A percentile compares a stretch with the other conserved stretches of the same genome.
Evolutionary conservation across 805 yeast species (phyloP).

Genomic region (Brettanomyces bruxellensis): DNA sequence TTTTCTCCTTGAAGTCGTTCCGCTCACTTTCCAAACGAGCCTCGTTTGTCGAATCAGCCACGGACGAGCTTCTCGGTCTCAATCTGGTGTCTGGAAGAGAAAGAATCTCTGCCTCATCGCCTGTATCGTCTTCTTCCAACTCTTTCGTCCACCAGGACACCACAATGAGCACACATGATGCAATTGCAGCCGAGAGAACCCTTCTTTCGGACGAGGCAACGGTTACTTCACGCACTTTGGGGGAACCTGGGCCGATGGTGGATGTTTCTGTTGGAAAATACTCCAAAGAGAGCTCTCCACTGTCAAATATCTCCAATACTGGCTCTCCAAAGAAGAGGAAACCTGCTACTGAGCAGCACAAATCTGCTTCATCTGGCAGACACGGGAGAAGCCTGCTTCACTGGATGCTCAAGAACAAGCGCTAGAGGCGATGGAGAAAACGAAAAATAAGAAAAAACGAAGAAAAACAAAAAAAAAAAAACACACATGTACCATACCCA

Average conservation of each 20-base stretch:
- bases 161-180: no score
- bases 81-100: background rate
- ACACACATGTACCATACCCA: no score
- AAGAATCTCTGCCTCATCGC: background rate
- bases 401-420: slow-evolving; percentile 6
- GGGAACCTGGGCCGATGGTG: slow-evolving; percentile 29
- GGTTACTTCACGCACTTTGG: slow-evolving; percentile 19
- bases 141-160: no score
- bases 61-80: slow-evolving; percentile 19
- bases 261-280: slow-evolving; percentile 6
- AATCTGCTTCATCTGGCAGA: background rate
- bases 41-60: slow-evolving; percentile 20
- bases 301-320: background rate
- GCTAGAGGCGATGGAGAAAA: background rate
- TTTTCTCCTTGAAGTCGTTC: slow-evolving; percentile 5
- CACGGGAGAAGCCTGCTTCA: slow-evolving; percentile 4
- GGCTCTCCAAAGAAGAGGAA: background rate
- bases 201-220: slow-evolving; percentile 19
- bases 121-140: background rate
- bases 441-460: no score
- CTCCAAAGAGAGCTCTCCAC: background rate
- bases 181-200: slow-evolving; percentile 10
- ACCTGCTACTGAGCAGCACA: background rate
- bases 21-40: slow-evolving; percentile 8
- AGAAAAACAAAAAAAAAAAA: no score